Evolutionary conservation across 1,139 yeast genomes (phyloP).

Genomic region (Candida tetrigidarum): DNA sequence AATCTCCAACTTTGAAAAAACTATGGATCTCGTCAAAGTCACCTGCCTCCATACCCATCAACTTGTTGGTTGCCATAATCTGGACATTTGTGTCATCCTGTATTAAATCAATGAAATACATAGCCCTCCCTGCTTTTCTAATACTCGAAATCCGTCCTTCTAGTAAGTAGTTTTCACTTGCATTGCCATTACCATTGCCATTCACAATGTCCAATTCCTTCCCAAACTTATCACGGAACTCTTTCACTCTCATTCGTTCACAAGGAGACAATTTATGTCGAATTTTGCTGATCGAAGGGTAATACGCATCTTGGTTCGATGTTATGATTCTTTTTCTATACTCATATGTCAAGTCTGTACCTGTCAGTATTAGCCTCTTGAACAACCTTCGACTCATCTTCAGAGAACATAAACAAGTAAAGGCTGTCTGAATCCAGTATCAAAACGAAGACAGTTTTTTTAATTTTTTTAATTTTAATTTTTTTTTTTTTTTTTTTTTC

Average conservation of each 20-base stretch:
- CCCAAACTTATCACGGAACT: slow-evolving; percentile 24
- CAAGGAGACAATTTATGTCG: slow-evolving; percentile 12
- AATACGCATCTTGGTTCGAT: slow-evolving; percentile 16
- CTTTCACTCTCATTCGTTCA: slow-evolving; percentile 20
- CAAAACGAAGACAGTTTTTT: too few species aligned
- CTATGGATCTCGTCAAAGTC: slow-evolving; percentile 51
- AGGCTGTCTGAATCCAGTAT: too few species aligned
- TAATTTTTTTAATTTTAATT: too few species aligned
- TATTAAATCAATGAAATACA: slow-evolving; percentile 65
- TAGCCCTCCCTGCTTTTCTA: slow-evolving; percentile 66
- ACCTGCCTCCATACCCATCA: slow-evolving; percentile 40
- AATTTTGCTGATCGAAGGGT: slow-evolving; percentile 24
- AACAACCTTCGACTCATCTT: too few species aligned
- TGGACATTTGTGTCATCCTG: slow-evolving; percentile 65
- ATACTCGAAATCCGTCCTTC: slow-evolving; percentile 65
- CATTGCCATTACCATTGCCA: too few species aligned
- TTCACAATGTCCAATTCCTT: too few species aligned
- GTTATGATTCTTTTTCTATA: slow-evolving; percentile 2
- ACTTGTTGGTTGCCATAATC: slow-evolving; percentile 58
- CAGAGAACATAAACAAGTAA: too few species aligned
- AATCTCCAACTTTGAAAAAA: slow-evolving; percentile 71
- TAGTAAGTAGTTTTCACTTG: slow-evolving; percentile 20
- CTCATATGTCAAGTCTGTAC: slow-evolving; percentile 8
- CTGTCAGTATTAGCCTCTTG: neutral
- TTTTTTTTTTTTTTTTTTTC: too few species aligned